Conservation (phyloP, 2,329 filamentous ascomycete genomes). For the Shiraia bambusicola region DNA sequence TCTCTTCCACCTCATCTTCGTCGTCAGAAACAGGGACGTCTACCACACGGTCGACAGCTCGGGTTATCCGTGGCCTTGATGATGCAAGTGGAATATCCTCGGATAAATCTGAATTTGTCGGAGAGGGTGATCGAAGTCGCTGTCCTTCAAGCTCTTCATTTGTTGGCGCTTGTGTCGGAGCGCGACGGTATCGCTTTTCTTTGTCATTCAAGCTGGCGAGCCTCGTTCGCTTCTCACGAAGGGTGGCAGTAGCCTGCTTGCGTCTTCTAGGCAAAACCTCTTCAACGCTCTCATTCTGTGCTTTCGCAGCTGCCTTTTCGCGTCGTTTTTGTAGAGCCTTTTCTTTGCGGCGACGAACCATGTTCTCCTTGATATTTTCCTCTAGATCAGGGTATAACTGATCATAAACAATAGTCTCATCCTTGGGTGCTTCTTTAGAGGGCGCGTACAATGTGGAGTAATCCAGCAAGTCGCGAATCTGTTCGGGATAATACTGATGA, state of each 20-base stretch:
- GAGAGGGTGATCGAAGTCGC: constrained; percentile 3
- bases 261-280: constrained; percentile 11
- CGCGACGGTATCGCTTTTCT: constrained; percentile 20
- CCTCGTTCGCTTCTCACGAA: constrained; percentile 20
- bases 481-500: constrained; percentile 36
- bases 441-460: constrained; percentile 22
- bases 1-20: neutral
- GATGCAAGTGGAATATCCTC: constrained; percentile 13
- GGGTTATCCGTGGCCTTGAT: constrained; percentile 7
- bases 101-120: constrained; percentile 6
- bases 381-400: constrained; percentile 23
- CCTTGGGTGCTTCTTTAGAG: constrained; percentile 25
- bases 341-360: constrained; percentile 14
- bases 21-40: neutral
- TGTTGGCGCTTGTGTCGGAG: constrained; percentile 7
- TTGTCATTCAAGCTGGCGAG: constrained; percentile 33
- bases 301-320: constrained; percentile 19
- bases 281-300: constrained; percentile 24
- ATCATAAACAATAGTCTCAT: constrained; percentile 30
- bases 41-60: neutral
- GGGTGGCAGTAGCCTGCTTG: constrained; percentile 3
- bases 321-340: constrained; percentile 18
- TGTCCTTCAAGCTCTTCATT: constrained; percentile 13
- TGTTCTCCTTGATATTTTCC: constrained; percentile 21
- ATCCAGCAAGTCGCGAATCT: constrained; percentile 29